Base-by-base conservation (phyloP, 768 basidiomycete genomes). In the Mrakia hoshinonis region DNA sequence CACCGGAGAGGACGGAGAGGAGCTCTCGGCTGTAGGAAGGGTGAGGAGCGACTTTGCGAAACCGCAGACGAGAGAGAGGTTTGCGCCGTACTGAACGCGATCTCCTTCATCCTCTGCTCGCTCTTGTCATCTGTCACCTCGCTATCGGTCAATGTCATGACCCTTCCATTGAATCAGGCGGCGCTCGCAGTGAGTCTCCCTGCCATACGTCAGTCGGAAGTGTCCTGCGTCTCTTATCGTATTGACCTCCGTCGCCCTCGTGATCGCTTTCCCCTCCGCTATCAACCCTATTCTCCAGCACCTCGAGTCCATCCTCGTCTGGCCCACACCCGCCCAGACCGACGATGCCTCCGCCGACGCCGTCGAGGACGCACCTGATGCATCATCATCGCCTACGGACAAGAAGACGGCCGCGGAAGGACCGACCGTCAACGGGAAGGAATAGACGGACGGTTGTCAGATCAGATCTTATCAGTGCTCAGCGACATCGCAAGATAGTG, bases 41-140 rank as follows among this genome's bases (percentile, higher is more conserved):
- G 90, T 92, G 87, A 89, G 92, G 89, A 90, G 87, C 80, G 85
- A 89, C 89, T 89, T 89, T 79, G 77, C 84, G 81, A 87, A 87
- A 82, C 73, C 73, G 48, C 80, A 87, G 83, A 84, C 81, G 78
- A 61, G 58, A 38, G 58, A 61, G 58, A 89, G 91, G 80, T 92
- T 83, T 81, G 82, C 85, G 71, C 92, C 92, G 76, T 94, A 94
- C 86, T 94, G 89, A 89, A 85, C 31, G 34, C 20, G 20, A 3
- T 2, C 5, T 6, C 60, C 52, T 31, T 65, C 24, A 4, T 22
- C 26, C 24, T n/a, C 60, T 47, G 20, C 22, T 55, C 20, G 3
- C 26, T 46, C n/a, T 63, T 34, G 2, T 54, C 13, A 31, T 26
- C 34, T 52, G n/a, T 48, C 54, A 18, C 15, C 51, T 15, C 38